phyloP scores from a whole-genome alignment of 192 early-diverging fungal genomes.

The Funneliformis mosseae region DNA sequence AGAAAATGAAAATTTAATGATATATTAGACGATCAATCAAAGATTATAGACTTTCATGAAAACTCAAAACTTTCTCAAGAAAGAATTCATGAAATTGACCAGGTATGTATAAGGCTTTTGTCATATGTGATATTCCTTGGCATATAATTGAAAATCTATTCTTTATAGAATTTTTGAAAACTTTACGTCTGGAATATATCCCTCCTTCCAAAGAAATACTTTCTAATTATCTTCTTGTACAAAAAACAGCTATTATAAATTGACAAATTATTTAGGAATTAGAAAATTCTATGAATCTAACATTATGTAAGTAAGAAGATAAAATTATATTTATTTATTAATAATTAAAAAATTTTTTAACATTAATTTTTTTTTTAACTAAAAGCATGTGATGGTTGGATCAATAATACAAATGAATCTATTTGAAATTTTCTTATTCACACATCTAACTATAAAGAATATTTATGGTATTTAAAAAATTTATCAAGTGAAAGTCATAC shows the following conservation, averaged over 20 bases:
- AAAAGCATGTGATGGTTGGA: not conserved
- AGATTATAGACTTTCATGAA: not conserved
- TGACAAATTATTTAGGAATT: not conserved
- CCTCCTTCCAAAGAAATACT: no score
- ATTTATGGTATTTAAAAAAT: not conserved
- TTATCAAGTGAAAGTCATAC: not conserved
- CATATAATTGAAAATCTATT: no score
- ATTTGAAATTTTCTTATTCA: not conserved
- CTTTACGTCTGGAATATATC: no score
- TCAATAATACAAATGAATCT: not conserved
- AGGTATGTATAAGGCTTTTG: no score
- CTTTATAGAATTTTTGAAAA: no score
- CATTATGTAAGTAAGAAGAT: not conserved
- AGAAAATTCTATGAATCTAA: not conserved
- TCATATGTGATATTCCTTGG: no score
- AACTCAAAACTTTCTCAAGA: no score
- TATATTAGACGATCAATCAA: not conserved
- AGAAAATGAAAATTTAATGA: not conserved
- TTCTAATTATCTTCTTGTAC: no score
- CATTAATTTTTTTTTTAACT: not conserved
- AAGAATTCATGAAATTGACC: no score
- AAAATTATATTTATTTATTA: not conserved
- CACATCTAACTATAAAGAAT: not conserved
- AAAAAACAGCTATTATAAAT: no score
- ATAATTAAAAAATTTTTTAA: slow-evolving; percentile 13